Evolutionary conservation across 805 yeast species (phyloP), one percentile per base, ranked within the genome.

Genomic region (Metschnikowia continentalis): DNA sequence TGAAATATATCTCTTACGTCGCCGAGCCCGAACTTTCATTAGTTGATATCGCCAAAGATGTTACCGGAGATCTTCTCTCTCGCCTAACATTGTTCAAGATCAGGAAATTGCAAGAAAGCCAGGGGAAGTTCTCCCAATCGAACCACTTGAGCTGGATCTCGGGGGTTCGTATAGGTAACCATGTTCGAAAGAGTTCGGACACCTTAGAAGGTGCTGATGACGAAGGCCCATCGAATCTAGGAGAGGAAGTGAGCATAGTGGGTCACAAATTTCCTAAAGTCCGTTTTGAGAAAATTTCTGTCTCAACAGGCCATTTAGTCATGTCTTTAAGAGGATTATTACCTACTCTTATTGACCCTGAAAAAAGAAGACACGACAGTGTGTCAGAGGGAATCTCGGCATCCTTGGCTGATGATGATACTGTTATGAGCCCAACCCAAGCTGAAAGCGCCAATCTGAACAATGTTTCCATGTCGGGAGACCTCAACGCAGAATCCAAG

Each of bases 101-200:
- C 69, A 50, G 68, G 71, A 63, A 67, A 59, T 61, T 70, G 54
- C 64, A 74, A 64, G 57, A 78, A 72, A 51, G 67, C 63, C 23
- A 56, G 20, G 62, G 59, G 33, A 51, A 54, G 65, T 71, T 60
- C 51, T 74, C 71, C 50, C 79, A 79, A 49, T 63, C 80, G 32
- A 83, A 85, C 58, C 96, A 89, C 62, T 70, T 92, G 54, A 84
- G 86, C 55, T 92, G 98, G 98, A 83, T 95, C 36, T 84, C 97
- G 0, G 97, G 98, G 47, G 96, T 92, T 6, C 76, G 90, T 51
- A 81, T 92, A 55, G 89, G 89, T 1, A 71, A 75, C 39, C 69
- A 71, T 50, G 61, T 65, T 7, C 71, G 75, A 0, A 67, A 75
- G 32, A 41, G 48, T 7, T 42, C 52, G 7, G 49, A 47, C 3